Conservation (phyloP, 441 rosid genomes). For the Pelargonium australe region DNA sequence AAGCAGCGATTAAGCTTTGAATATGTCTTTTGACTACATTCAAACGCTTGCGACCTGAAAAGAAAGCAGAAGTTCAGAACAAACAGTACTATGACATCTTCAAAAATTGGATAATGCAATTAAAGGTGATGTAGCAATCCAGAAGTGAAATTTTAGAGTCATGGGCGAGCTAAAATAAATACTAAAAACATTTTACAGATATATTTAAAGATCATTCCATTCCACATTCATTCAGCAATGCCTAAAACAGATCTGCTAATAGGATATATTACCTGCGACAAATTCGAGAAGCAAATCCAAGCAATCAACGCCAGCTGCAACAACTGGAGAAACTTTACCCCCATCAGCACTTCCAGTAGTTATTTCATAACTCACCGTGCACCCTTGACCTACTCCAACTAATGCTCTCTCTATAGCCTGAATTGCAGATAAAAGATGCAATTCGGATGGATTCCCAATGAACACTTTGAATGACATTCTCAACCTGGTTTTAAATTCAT, state of each 20-base stretch:
- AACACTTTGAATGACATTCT: conserved; percentile 62
- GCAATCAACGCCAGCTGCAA: conserved; percentile 86
- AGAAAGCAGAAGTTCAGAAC: conserved; percentile 29
- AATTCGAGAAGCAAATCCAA: conserved; percentile 77
- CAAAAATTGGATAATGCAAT: background rate
- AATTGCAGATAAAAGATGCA: conserved; percentile 58
- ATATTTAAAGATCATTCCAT: conserved; percentile 3
- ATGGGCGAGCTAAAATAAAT: too few relatives aligned
- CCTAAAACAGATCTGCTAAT: conserved; percentile 11
- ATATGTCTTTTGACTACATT: conserved; percentile 58
- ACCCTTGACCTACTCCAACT: conserved; percentile 56
- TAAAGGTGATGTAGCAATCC: background rate
- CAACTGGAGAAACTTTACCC: conserved; percentile 55
- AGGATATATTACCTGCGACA: conserved; percentile 53
- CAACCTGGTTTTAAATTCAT: conserved; percentile 59
- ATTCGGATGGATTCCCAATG: conserved; percentile 53
- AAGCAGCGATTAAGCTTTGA: conserved; percentile 55
- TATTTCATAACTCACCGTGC: conserved; percentile 39
- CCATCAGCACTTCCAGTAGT: conserved; percentile 51
- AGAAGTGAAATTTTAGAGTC: too few relatives aligned
- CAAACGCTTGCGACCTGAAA: conserved; percentile 59
- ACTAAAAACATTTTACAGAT: background rate
- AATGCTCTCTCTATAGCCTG: conserved; percentile 75
- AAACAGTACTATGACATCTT: background rate
- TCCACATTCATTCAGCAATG: conserved; percentile 11